These are phyloP conservation scores for Pythium phragmiticola DNA, from an alignment of 352 stramenopile genomes.

Conservation along the genomic window DNA sequence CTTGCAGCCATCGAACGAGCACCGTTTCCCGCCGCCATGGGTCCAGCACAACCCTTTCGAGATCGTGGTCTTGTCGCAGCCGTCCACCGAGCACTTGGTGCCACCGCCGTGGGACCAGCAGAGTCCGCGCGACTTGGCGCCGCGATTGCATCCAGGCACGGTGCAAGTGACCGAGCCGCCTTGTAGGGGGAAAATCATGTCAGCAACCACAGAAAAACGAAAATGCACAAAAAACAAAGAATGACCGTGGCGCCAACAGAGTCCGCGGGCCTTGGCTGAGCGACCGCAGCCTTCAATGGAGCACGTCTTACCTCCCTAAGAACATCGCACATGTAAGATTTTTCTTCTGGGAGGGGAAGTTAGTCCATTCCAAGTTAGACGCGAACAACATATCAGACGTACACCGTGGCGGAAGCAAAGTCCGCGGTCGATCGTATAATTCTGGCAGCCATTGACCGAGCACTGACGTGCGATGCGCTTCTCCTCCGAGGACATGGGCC, in stretches of 20 bases:
- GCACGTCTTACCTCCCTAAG: conserved; percentile 17
- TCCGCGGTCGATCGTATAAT: conserved; percentile 48
- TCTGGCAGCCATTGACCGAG: conserved; percentile 37
- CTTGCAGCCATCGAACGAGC: not conserved
- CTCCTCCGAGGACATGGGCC: conserved; percentile 22
- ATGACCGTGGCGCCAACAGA: conserved; percentile 22
- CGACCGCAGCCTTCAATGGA: conserved; percentile 4
- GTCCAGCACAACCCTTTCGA: too few species aligned
- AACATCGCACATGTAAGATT: too few species aligned
- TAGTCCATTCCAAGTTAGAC: not conserved
- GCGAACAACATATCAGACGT: not conserved
- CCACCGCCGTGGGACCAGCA: too few species aligned
- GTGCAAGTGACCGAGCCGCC: too few species aligned
- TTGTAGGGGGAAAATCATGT: not conserved
- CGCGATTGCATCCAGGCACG: too few species aligned
- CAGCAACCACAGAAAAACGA: not conserved
- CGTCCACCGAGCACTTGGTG: too few species aligned
- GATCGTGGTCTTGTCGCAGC: too few species aligned
- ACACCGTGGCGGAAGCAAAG: conserved; percentile 45
- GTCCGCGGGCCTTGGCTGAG: conserved; percentile 7
- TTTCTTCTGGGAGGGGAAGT: not conserved
- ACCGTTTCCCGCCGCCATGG: not conserved
- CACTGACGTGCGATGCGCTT: conserved; percentile 37
- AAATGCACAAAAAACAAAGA: too few species aligned
- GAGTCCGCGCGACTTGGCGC: too few species aligned